A percentile compares a stretch with the other conserved stretches of the same genome.
Conservation (phyloP, 768 basidiomycete genomes). For the Suillus plorans region DNA sequence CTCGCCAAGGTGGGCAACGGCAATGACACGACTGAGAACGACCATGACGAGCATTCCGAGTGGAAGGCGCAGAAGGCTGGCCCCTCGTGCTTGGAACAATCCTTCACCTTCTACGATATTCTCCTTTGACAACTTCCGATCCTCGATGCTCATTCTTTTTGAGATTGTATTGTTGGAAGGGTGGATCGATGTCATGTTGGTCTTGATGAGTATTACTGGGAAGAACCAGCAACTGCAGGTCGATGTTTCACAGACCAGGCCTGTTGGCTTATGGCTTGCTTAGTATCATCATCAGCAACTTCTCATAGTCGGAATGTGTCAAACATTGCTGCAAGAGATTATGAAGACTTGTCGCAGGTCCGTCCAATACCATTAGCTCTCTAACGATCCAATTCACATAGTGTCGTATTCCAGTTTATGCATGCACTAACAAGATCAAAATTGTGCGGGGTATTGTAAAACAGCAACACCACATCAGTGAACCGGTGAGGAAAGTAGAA, state of each 20-base stretch:
- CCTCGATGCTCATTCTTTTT: conserved; percentile 87
- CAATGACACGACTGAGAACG: conserved; percentile 44
- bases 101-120: conserved; percentile 82
- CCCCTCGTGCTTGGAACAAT: conserved; percentile 85
- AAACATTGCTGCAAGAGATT: too few relatives aligned
- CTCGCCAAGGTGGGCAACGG: conserved; percentile 65
- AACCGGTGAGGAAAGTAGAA: too few relatives aligned
- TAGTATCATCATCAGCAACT: conserved; percentile 96
- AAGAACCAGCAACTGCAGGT: conserved; percentile 63
- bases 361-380: too few relatives aligned
- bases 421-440: too few relatives aligned
- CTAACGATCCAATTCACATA: too few relatives aligned
- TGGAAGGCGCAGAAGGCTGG: conserved; percentile 72
- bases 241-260: conserved; percentile 67
- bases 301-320: too few relatives aligned
- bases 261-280: conserved; percentile 7
- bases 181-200: conserved; percentile 89
- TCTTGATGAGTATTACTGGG: conserved; percentile 77
- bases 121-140: conserved; percentile 85
- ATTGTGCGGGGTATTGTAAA: too few relatives aligned
- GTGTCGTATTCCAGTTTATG: too few relatives aligned
- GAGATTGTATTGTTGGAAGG: conserved; percentile 96
- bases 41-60: conserved; percentile 65
- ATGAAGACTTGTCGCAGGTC: too few relatives aligned
- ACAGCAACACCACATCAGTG: too few relatives aligned